Evolutionary conservation across 2,329 filamentous ascomycete genomes (phyloP), one percentile per base, ranked within the genome.

Genomic region (Aspergillus terreus): DNA sequence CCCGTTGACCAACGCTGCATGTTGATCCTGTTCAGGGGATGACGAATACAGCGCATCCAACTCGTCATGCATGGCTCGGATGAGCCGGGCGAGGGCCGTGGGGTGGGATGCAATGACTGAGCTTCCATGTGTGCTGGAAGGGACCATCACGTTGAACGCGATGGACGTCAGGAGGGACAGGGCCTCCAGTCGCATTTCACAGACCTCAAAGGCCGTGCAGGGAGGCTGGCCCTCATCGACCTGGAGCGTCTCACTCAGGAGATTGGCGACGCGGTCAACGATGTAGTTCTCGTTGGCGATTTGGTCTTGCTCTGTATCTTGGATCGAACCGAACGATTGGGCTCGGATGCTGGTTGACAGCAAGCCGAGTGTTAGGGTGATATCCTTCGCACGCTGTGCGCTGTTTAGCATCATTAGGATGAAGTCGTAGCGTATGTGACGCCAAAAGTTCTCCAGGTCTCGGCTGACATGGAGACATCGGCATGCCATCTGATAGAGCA

Each of bases 61-160:
- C 57, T 87, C 83, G 57, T 90, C 87, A 52, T 94, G 85, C 47
- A 92, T 82, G 42, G 87, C 83, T 23, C 84, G 82, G 23, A 95
- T 85, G 0, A 96, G 74, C 3, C 89, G 82, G 1, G 88, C 90
- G 14, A 95, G 82, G 11, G 84, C 84, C 38, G 80, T 82, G 3
- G 81, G 79, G 66, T 94, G 87, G 4, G 75, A 73, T 0, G 86
- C 87, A 7, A 96, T 78, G 43, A 87, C 81, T 21, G 76, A 66
- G 46, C 83, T 76, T 21, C 84, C 82, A 47, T 81, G 75, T 49
- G 81, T 78, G 19, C 69, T 71, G 53, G 87, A 83, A 60, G 84
- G 88, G 15, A 86, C 82, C 19, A 76, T 76, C 4, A 66, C 63
- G 33, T 70, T 71, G 54, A 75, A 74, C 9, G 69, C 70, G 14